Evolutionary conservation across 106 monocot species (phyloP).

Genomic region (Cymbidium sinense): DNA sequence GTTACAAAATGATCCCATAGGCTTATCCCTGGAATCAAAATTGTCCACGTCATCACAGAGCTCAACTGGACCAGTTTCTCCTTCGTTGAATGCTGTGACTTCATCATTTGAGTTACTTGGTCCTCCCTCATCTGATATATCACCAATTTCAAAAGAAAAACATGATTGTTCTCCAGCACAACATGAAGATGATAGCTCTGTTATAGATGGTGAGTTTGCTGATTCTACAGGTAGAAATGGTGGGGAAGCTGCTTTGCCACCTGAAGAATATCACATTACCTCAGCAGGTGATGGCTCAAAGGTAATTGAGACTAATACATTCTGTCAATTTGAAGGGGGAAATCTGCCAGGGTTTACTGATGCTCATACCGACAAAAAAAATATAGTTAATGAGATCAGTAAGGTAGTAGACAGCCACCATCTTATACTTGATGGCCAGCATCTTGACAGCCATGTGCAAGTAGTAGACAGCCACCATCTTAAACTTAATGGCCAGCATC

Average conservation of each 20-base stretch:
- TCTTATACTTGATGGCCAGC: neutral
- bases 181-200: neutral
- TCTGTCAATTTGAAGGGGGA: neutral
- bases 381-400: neutral
- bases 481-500: slow-evolving; percentile 1
- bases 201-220: neutral
- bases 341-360: neutral
- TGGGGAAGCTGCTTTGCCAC: neutral
- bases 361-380: neutral
- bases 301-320: neutral
- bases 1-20: neutral
- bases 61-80: neutral
- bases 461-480: neutral
- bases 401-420: neutral
- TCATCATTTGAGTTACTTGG: neutral
- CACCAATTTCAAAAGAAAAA: neutral
- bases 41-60: neutral
- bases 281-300: slow-evolving; percentile 3
- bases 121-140: neutral
- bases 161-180: neutral
- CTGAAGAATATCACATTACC: neutral
- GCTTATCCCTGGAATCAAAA: neutral
- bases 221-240: neutral
- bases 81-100: neutral
- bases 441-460: neutral